Conservation (phyloP, 805 yeast genomes). For the Kurtzmaniella cleridarum region DNA sequence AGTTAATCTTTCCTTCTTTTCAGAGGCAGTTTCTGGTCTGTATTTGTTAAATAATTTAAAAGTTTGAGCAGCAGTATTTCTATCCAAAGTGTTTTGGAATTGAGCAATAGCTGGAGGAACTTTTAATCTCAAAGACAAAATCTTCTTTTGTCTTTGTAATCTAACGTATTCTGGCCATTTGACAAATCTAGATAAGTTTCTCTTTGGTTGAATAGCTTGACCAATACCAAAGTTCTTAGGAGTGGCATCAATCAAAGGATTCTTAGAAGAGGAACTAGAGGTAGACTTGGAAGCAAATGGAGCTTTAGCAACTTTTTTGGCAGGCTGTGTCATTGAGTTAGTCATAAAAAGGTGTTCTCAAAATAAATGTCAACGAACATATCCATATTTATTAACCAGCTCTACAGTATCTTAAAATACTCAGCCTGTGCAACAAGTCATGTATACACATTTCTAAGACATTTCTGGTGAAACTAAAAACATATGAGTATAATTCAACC, state of each 20-base stretch:
- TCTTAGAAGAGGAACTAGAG: constrained; percentile 21
- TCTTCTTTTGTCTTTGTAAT: constrained; percentile 98
- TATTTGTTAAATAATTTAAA: constrained; percentile 97
- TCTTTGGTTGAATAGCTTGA: constrained; percentile 91
- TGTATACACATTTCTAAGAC: constrained; percentile 21
- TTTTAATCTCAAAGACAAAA: constrained; percentile 90
- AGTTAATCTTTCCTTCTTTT: constrained; percentile 98
- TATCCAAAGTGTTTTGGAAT: constrained; percentile 93
- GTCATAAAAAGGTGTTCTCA: constrained; percentile 21
- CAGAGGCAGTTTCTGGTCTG: constrained; percentile 96
- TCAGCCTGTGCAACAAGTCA: constrained; percentile 43
- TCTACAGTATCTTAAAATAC: constrained; percentile 37
- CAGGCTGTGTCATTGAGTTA: constrained; percentile 53
- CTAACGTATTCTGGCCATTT: constrained; percentile 99
- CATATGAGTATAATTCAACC: constrained; percentile 7
- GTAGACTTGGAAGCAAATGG: constrained; percentile 37
- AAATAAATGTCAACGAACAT: constrained; percentile 19
- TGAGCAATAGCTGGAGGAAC: constrained; percentile 99
- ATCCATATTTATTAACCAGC: constrained; percentile 19
- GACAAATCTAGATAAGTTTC: constrained; percentile 94
- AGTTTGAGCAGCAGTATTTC: constrained; percentile 96
- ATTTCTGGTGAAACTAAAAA: constrained; percentile 2
- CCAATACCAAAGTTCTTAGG: constrained; percentile 97
- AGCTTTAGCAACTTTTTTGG: constrained; percentile 47
- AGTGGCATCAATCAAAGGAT: constrained; percentile 50